These are phyloP conservation scores for Tuber calosporum DNA, from an alignment of 495 filamentous ascomycete genomes.

Conservation along the genomic window DNA sequence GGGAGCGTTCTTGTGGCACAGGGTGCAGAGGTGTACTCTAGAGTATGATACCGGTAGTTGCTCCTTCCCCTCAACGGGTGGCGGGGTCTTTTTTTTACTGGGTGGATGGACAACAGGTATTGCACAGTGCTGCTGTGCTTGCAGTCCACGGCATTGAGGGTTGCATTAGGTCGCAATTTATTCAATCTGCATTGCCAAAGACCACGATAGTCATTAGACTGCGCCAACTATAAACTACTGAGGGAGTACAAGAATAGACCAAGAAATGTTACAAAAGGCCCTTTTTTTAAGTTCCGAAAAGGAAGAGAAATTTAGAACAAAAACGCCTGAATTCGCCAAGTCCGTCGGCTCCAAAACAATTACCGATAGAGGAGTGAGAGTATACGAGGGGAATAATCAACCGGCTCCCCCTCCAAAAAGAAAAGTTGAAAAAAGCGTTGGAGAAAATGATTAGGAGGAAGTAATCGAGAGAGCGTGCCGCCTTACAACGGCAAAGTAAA, in stretches of 20 bases:
- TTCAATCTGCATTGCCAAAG: neutral
- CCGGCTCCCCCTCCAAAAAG: slow-evolving; percentile 9
- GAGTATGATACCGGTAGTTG: neutral
- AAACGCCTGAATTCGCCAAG: slow-evolving; percentile 28
- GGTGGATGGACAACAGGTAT: neutral
- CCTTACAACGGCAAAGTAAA: slow-evolving; percentile 8
- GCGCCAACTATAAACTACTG: neutral
- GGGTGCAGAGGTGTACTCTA: neutral
- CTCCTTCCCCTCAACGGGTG: neutral
- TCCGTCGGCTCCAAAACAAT: slow-evolving; percentile 5
- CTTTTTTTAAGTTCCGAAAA: neutral
- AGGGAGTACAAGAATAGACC: neutral
- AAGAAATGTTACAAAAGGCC: neutral
- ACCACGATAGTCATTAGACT: neutral
- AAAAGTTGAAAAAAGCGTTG: neutral
- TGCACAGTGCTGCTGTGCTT: neutral
- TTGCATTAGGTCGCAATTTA: neutral
- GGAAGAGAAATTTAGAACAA: neutral
- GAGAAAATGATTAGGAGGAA: neutral
- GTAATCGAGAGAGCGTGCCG: neutral
- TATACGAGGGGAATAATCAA: neutral
- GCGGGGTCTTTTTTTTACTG: neutral
- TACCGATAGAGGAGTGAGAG: slow-evolving; percentile 20
- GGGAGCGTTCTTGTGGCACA: neutral
- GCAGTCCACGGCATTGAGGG: neutral